Evolutionary conservation across 2,329 filamentous ascomycete genomes (phyloP), one percentile per base, ranked within the genome.

Genomic region (Hymenoscyphus repandus): DNA sequence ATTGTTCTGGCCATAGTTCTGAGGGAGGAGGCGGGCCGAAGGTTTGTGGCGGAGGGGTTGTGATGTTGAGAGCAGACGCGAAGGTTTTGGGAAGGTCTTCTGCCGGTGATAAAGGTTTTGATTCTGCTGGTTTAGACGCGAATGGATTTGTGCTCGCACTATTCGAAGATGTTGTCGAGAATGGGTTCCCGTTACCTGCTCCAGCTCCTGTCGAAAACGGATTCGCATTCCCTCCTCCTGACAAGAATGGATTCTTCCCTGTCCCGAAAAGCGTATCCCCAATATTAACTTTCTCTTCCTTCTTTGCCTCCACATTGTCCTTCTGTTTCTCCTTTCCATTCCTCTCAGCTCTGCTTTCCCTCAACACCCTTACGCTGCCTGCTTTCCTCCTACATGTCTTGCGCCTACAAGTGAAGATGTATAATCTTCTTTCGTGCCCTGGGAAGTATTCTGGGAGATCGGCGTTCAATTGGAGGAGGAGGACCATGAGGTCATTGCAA

Each of bases 401-500:
- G 58, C 81, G 78, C 52, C 83, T 79, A 69, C 93, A 99, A 15
- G 80, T 80, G 68, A 95, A 90, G 11, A 99, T 76, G 64, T 96
- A 97, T 15, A 99, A 68, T 55, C 92, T 82, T 59, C 93, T 79
- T 64, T 96, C 90, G 69, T 97, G 89, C 50, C 85, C 83, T 1
- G 90, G 87, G 64, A 96, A 96, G 44, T 82, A 78, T 49, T 92
- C 86, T 12, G 90, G 91, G 3, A 97, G 77, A 66, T 96, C 90
- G 62, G 83, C 91, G 69, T 99, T 90, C 27, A 99, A 79, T 69
- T 99, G 90, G 42, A 99, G 79, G 2, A 99, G 79, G 10, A 97
- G 77, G 1, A 82, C 84, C 81, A 96, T 90, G 47, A 89, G 71
- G 47, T 83, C 80, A 59, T 90, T 88, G 80, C 93, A 99, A 58